These are phyloP conservation scores for Lasiosphaeris hirsuta DNA, from an alignment of 495 filamentous ascomycete genomes.

Conservation along the genomic window DNA sequence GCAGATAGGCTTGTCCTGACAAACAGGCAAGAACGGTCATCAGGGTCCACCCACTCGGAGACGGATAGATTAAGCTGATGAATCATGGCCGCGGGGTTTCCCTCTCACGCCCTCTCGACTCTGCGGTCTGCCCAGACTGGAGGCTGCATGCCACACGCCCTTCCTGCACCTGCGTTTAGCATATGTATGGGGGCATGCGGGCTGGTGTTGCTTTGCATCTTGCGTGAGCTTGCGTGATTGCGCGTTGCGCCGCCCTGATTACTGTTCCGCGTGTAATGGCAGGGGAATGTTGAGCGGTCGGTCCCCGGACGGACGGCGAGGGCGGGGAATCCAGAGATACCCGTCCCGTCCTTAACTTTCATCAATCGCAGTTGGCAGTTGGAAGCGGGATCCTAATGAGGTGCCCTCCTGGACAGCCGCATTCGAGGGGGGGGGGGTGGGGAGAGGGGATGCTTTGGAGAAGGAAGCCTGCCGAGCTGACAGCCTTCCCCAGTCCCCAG, in stretches of 20 bases:
- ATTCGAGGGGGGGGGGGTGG: too few relatives aligned
- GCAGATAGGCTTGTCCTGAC: too few relatives aligned
- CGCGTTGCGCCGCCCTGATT: conserved; percentile 1
- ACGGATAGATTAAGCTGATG: conserved; percentile 4
- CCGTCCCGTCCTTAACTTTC: too few relatives aligned
- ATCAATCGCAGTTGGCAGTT: too few relatives aligned
- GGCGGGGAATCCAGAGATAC: too few relatives aligned
- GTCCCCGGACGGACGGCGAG: too few relatives aligned
- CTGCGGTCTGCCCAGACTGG: not conserved
- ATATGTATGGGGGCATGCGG: conserved; percentile 12
- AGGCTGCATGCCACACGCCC: not conserved
- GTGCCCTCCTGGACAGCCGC: too few relatives aligned
- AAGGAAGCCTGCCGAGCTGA: not conserved
- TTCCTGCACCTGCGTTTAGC: conserved; percentile 4
- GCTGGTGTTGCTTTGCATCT: conserved; percentile 11
- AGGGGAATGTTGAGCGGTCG: too few relatives aligned
- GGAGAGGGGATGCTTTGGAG: too few relatives aligned
- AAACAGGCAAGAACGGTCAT: too few relatives aligned
- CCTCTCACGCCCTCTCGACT: not conserved
- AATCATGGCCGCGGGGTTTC: conserved; percentile 3
- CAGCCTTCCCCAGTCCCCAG: not conserved
- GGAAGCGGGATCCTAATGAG: too few relatives aligned
- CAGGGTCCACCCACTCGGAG: conserved; percentile 2
- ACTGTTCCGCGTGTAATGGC: too few relatives aligned
- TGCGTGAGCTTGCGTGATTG: conserved; percentile 25